Evolutionary conservation across 441 rosid species (phyloP).

Genomic region (Brassica balearica): DNA sequence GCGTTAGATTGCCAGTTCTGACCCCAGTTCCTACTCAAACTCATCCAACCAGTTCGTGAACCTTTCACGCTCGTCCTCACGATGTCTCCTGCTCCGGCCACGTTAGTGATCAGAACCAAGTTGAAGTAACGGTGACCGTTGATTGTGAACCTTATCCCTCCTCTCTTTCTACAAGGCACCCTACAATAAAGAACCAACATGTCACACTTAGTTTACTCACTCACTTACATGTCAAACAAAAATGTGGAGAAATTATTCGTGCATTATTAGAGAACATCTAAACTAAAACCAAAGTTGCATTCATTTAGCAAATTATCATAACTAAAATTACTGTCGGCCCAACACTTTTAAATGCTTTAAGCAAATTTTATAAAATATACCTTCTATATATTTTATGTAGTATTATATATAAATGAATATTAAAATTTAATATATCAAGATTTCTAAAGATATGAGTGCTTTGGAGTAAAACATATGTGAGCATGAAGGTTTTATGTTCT

Average conservation of each 20-base stretch:
- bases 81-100: constrained; percentile 76
- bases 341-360: no score
- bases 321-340: background rate
- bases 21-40: constrained; percentile 82
- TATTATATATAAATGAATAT: no score
- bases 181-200: constrained; percentile 34
- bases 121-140: constrained; percentile 58
- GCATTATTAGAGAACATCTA: background rate
- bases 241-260: background rate
- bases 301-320: background rate
- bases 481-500: background rate
- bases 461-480: background rate
- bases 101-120: constrained; percentile 62
- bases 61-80: constrained; percentile 66
- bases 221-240: background rate
- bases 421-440: no score
- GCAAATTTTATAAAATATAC: no score
- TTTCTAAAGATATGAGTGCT: no score
- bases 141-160: constrained; percentile 56
- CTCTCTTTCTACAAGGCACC: constrained; percentile 57
- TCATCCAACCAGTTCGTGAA: constrained; percentile 58
- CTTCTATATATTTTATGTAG: no score
- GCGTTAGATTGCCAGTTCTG: constrained; percentile 78
- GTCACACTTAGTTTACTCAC: constrained; percentile 30
- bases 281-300: constrained; percentile 9